Conservation (phyloP, 2,329 filamentous ascomycete species). For the Rhinocladiella similis region DNA sequence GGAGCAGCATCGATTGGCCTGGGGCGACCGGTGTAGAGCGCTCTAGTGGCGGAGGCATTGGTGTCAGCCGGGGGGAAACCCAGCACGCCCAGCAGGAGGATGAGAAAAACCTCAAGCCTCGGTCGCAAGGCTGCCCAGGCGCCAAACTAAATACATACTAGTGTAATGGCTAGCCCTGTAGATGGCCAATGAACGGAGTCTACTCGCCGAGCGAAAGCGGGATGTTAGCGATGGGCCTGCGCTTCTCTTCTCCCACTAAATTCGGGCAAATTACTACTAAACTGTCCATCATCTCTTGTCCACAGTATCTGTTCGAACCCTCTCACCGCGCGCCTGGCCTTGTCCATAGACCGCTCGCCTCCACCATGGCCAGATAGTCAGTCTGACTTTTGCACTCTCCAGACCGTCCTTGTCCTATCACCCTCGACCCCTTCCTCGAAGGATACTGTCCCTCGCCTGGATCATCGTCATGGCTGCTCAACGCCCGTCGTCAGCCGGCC, state of each 20-base stretch:
- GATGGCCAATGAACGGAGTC: not conserved
- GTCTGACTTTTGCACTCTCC: not conserved
- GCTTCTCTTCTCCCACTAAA: not conserved
- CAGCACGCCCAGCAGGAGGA: no score
- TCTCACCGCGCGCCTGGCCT: not conserved
- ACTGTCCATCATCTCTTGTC: not conserved
- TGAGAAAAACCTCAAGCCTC: not conserved
- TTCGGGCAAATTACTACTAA: not conserved
- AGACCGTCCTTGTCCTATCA: not conserved
- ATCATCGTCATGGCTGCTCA: conserved; percentile 14
- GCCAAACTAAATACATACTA: not conserved
- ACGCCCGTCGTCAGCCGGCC: conserved; percentile 7
- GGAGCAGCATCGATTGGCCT: no score
- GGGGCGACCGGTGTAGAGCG: no score
- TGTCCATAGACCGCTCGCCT: not conserved
- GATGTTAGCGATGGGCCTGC: not conserved
- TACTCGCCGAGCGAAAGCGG: not conserved
- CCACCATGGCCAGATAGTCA: not conserved
- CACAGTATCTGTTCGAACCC: not conserved
- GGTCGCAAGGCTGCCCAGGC: not conserved
- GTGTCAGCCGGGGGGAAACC: no score
- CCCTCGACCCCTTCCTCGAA: not conserved
- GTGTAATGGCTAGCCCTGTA: not conserved
- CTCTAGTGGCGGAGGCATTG: no score
- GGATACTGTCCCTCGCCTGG: not conserved